These are phyloP conservation scores for Isoetes taiwanensis DNA, from an alignment of 75 land plant genomes.

Conservation along the genomic window DNA sequence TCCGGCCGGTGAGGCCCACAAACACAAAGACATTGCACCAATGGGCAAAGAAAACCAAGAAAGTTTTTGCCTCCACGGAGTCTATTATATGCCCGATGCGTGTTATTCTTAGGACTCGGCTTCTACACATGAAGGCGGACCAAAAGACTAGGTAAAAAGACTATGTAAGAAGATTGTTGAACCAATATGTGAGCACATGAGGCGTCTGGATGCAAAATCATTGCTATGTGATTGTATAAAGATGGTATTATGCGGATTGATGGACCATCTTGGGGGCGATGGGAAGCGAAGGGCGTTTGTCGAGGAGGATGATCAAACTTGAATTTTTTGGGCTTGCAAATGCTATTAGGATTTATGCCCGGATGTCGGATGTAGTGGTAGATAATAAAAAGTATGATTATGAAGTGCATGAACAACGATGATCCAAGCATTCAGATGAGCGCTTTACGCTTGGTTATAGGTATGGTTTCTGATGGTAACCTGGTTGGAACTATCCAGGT, in stretches of 20 bases:
- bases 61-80: too few species aligned
- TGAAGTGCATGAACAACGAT: constrained; percentile 48
- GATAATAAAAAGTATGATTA: constrained; percentile 58
- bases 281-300: constrained; percentile 57
- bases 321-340: constrained; percentile 69
- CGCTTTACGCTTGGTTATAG: constrained; percentile 55
- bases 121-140: too few species aligned
- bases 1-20: too few species aligned
- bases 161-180: constrained; percentile 64
- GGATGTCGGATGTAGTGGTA: constrained; percentile 53
- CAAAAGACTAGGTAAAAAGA: too few species aligned
- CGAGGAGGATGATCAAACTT: constrained; percentile 53
- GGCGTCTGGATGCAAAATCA: constrained; percentile 58
- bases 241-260: constrained; percentile 45
- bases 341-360: constrained; percentile 33
- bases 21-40: too few species aligned
- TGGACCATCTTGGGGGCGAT: constrained; percentile 49
- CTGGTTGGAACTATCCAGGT: constrained; percentile 44
- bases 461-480: constrained; percentile 68
- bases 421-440: constrained; percentile 62
- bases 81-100: too few species aligned
- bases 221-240: constrained; percentile 77
- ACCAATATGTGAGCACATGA: constrained; percentile 63
- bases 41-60: too few species aligned
- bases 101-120: too few species aligned